Evolutionary conservation across 164 flowering plant genomes (phyloP), one percentile per base, ranked within the genome.

Genomic region (Sedum album): DNA sequence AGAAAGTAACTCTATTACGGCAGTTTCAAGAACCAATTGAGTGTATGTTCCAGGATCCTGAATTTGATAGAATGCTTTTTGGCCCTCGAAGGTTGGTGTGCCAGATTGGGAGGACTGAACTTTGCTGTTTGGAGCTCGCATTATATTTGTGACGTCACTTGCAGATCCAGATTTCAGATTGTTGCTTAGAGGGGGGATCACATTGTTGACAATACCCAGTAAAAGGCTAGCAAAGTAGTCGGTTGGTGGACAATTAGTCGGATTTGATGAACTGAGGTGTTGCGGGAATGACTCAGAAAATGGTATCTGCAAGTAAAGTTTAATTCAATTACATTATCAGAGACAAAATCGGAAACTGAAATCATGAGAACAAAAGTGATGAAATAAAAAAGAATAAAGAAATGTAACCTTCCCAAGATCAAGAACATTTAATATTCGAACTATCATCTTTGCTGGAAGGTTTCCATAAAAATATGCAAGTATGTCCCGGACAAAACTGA

Each of bases 11-110:
- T 94, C 99, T 72, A 94, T 90, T 14, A 84, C 96, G 33, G 96
- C 89, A 7, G 97, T 94, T 79, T 94, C 99, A 71, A 94, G 90
- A 76, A 88, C 86, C 73, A 94, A 85, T 74, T 91, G 97, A n/a
- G 99, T 88, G 68, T 87, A 79, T 28, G 97, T 90, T 35, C 99
- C 97, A 66, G 99, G 99, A 77, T 94, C 99, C 78, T 90, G 97
- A 70, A 83, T 80, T 78, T 91, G 97, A 78, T 91, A 91, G 79
- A 90, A 94, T 68, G 92, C 87, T 60, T 85, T 90, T 78, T 84
- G 96, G 64, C 87, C 82, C 68, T 89, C 97, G 25, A 82, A 75
- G 72, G 80, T 71, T 73, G 86, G 28, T 65, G 82, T 66, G 13
- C 85, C 89, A 31, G 86, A 41, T 68, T 82, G 95, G 70, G 87